Evolutionary conservation across 2,329 filamentous ascomycete species (phyloP).

Genomic region (Ophiocordyceps camponoti-saundersi): DNA sequence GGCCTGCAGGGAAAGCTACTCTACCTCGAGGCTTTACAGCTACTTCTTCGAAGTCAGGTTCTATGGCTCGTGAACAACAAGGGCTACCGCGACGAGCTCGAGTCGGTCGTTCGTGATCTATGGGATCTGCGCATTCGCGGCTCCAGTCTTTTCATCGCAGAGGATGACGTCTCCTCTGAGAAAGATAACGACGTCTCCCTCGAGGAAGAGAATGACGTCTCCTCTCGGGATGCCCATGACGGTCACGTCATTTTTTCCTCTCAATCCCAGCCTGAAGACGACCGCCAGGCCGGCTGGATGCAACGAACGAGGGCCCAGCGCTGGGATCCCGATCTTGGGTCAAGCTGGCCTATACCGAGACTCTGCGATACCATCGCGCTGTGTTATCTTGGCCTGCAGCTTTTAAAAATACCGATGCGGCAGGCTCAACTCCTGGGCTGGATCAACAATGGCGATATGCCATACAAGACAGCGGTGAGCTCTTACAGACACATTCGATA

Average conservation of each 20-base stretch:
- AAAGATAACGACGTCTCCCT: neutral
- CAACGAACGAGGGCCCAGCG: conserved; percentile 17
- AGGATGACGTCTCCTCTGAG: conserved; percentile 6
- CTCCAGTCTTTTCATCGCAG: conserved; percentile 16
- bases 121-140: conserved; percentile 56
- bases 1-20: conserved; percentile 59
- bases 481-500: neutral
- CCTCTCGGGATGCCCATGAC: too few relatives aligned
- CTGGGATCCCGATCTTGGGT: conserved; percentile 26
- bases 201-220: neutral
- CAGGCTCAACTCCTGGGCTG: conserved; percentile 57
- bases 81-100: conserved; percentile 54
- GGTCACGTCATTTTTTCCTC: conserved; percentile 17
- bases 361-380: conserved; percentile 60
- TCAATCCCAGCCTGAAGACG: conserved; percentile 10
- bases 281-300: conserved; percentile 11
- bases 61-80: conserved; percentile 52
- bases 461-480: conserved; percentile 52
- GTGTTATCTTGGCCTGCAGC: conserved; percentile 62
- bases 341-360: conserved; percentile 41
- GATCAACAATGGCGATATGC: conserved; percentile 48
- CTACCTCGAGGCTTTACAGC: conserved; percentile 70
- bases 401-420: conserved; percentile 62
- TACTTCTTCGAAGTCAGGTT: conserved; percentile 70
- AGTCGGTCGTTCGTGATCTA: conserved; percentile 65